Evolutionary conservation across 2,329 filamentous ascomycete species (phyloP), one percentile per base, ranked within the genome.

Genomic region (Phyllosticta citriasiana): DNA sequence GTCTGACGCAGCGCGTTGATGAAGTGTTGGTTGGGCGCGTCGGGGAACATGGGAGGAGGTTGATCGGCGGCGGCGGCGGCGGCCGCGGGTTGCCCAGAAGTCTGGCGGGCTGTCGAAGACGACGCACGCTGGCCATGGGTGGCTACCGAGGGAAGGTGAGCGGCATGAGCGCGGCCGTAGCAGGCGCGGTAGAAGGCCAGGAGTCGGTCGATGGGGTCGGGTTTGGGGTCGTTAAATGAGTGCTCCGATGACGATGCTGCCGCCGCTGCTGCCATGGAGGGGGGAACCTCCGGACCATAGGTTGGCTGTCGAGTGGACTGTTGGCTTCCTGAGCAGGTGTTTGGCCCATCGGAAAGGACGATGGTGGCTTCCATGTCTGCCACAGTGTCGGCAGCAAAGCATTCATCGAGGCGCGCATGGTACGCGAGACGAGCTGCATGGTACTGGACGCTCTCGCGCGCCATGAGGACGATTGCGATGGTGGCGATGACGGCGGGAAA

Each of bases 391-490:
- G 12, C 16, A 22, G 27, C 19, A 27, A 35, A 22, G 19, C 24
- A 22, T 7, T 16, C 59, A 5, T 57, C 50, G 7, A 25, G 35
- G 0, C 25, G 24, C 8, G 55, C 59, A 59, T 76, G 73, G 54
- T 74, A 76, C 0, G 71, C 68, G 0, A 69, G 57, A 55, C 73
- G 74, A 0, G 71, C 70, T 0, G 70, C 68, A 33, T 76, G 72
- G 64, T 74, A 75, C 24, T 75, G 72, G 16, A 73, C 68, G 7
- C 68, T 72, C 55, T 76, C 73, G 16, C 75, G 65, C 0, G 68
- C 70, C 72, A 76, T 74, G 14, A 74, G 65, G 2, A 75, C 57
- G 24, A 68, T 66, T 40, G 69, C 67, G 26, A 74, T 64, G 2
- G 70, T 65, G 1, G 71, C 71, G 3, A 75, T 63, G 1, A 70